Conservation (phyloP, 2,329 filamentous ascomycete species). For the Pseudopithomyces maydicus region DNA sequence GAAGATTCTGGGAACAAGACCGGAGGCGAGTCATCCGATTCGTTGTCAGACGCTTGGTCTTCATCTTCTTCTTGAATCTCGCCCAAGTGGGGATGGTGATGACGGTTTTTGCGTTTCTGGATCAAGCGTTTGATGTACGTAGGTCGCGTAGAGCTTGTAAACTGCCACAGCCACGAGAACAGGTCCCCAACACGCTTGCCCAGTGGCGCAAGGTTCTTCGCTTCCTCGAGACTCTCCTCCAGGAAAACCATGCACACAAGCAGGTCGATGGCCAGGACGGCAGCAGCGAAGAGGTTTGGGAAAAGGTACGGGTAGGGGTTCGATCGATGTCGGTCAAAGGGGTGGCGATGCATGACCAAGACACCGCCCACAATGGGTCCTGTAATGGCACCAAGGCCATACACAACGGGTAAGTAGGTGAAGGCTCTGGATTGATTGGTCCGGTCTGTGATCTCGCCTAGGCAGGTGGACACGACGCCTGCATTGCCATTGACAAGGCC, state of each 20-base stretch:
- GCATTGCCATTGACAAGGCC: conserved; percentile 94
- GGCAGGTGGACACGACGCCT: conserved; percentile 87
- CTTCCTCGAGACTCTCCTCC: conserved; percentile 80
- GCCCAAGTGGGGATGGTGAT: conserved; percentile 39
- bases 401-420: conserved; percentile 93
- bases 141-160: conserved; percentile 62
- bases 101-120: conserved; percentile 24
- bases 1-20: conserved; percentile 50
- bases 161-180: conserved; percentile 74
- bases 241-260: conserved; percentile 78
- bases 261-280: conserved; percentile 73
- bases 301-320: conserved; percentile 79
- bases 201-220: conserved; percentile 64
- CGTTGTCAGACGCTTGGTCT: conserved; percentile 48
- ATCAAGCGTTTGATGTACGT: conserved; percentile 59
- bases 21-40: conserved; percentile 43
- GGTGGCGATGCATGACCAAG: conserved; percentile 69
- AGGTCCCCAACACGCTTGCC: conserved; percentile 62
- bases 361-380: conserved; percentile 90
- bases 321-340: conserved; percentile 55
- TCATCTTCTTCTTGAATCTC: conserved; percentile 45
- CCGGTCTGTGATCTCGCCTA: conserved; percentile 93
- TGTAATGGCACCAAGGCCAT: conserved; percentile 90
- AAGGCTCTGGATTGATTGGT: conserved; percentile 95
- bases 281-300: conserved; percentile 80